Base-by-base conservation (phyloP, 345 rosid genomes). In the Eucalyptus polybractea region DNA sequence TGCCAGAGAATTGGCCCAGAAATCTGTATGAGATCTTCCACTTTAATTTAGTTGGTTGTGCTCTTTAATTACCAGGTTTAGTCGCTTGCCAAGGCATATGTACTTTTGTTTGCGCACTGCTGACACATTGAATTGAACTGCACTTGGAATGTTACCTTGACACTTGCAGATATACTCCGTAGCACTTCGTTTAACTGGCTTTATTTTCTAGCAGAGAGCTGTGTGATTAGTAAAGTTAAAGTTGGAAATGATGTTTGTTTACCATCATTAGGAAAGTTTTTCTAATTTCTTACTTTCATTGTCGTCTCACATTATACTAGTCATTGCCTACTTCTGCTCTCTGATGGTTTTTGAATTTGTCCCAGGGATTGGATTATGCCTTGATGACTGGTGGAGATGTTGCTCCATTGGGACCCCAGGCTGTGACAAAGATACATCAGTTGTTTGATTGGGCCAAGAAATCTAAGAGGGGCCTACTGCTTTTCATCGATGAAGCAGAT, bases 341-440 rank as follows among this genome's bases (percentile, higher is more conserved):
- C 86, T 86, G 27, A 90, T 83, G 87, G 86, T 40, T 51, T 90
- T 10, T 67, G 60, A 24, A 42, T 91, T 87, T 90, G 69, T 60
- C 90, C 90, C 93, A 98, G 99, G 99, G 99, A 76, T 93, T 98
- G 89, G 99, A 97, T 91, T 98, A 98, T 93, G 99, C 99, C 21
- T 93, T 98, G 96, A 98, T 98, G 99, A 98, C 99, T 1, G 99
- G 99, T 60, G 99, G 99, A 67, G 99, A 98, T 95, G 98, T 98
- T 89, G 98, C 99, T 89, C 99, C 99, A 9, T 93, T 98, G 90
- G 99, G 99, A 90, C 91, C 99, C 72, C 99, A 98, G 93, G 99
- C 99, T 87, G 99, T 97, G 90, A 98, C 99, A 8, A 98, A 98
- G 95, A 98, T 97, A 92, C 99, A 98, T 92, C 99, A 97, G 92